Conservation (phyloP, 169 alveolate species). For the Cyclospora cayetanensis region DNA sequence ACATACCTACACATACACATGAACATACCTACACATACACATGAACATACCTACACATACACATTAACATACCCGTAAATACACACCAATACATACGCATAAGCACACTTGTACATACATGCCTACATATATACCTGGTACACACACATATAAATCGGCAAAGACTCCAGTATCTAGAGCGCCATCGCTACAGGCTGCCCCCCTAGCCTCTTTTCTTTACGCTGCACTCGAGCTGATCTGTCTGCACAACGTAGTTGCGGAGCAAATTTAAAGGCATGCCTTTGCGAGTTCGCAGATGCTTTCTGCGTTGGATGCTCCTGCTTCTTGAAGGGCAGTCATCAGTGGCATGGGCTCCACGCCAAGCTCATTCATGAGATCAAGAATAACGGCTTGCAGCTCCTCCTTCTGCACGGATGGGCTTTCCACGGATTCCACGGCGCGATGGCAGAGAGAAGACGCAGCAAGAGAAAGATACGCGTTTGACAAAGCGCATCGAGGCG, state of each 20-base stretch:
- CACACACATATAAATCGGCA: no score
- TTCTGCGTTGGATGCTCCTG: background rate
- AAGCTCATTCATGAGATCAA: constrained; percentile 5
- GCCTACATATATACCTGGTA: background rate
- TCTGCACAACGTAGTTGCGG: background rate
- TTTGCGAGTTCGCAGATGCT: background rate
- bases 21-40: no score
- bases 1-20: no score
- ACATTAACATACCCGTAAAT: background rate
- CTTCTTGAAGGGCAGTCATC: background rate
- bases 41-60: no score
- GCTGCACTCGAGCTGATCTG: background rate
- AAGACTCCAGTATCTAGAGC: background rate
- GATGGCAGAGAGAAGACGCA: background rate
- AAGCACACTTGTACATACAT: background rate
- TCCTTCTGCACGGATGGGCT: background rate
- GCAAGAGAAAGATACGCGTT: constrained; percentile 15
- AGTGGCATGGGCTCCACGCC: constrained; percentile 12
- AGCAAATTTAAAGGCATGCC: background rate
- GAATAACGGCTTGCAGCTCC: constrained; percentile 20
- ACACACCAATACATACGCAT: background rate
- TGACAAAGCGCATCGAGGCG: background rate
- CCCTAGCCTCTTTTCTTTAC: background rate
- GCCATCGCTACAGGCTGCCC: background rate
- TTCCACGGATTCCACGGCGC: background rate